Conservation (phyloP, 2,329 filamentous ascomycete species). For the Hymenoscyphus infarciens region DNA sequence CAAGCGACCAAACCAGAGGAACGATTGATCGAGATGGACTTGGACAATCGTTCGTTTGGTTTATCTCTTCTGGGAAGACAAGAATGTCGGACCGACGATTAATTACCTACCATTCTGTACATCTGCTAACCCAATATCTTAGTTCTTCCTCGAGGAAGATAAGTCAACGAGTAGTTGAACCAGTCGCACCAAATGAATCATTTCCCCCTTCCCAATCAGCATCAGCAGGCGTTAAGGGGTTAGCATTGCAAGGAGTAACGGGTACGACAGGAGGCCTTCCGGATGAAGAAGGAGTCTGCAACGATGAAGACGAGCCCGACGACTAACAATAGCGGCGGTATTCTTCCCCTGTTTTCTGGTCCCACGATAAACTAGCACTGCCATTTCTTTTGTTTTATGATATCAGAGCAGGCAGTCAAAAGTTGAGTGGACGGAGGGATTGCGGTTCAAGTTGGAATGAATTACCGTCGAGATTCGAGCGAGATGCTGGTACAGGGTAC, state of each 20-base stretch:
- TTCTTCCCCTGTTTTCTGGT: conserved; percentile 62
- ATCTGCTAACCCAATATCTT: conserved; percentile 17
- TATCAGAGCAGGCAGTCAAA: neutral
- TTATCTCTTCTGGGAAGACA: conserved; percentile 7
- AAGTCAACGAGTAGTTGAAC: conserved; percentile 53
- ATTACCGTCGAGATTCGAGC: neutral
- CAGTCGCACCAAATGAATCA: conserved; percentile 52
- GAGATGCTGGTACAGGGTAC: neutral
- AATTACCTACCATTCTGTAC: too few relatives aligned
- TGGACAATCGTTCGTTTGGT: too few relatives aligned
- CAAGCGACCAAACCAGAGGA: too few relatives aligned
- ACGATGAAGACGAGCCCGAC: conserved; percentile 65
- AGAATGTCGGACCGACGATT: too few relatives aligned
- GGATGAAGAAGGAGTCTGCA: conserved; percentile 51
- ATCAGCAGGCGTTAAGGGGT: conserved; percentile 35
- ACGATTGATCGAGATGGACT: too few relatives aligned
- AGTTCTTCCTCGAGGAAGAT: conserved; percentile 94
- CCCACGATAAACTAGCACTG: conserved; percentile 25
- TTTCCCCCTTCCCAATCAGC: conserved; percentile 27
- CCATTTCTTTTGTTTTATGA: conserved; percentile 22
- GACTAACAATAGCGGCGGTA: conserved; percentile 56
- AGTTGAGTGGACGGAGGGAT: conserved; percentile 42
- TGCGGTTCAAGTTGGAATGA: neutral
- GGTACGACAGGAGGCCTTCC: conserved; percentile 36
- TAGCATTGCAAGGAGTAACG: conserved; percentile 29